Evolutionary conservation across 2,329 filamentous ascomycete genomes (phyloP).

Genomic region (Rosellinia necatrix): DNA sequence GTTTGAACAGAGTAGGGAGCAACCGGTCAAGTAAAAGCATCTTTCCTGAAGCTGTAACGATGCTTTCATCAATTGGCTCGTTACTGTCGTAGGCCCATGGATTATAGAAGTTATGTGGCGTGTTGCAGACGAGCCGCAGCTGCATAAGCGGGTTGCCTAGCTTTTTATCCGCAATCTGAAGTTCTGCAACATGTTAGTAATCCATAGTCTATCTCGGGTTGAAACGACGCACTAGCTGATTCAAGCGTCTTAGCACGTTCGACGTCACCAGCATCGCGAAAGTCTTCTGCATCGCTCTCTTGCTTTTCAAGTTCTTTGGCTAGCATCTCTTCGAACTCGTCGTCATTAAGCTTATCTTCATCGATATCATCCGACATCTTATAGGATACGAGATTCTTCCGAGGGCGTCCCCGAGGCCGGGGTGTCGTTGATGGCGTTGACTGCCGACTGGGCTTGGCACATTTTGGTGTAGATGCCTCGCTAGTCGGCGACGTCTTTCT

Average conservation of each 20-base stretch:
- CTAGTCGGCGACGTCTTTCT: constrained; percentile 44
- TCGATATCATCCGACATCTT: constrained; percentile 63
- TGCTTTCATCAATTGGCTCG: constrained; percentile 71
- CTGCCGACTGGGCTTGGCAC: constrained; percentile 71
- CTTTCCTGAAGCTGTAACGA: constrained; percentile 89
- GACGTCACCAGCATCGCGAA: constrained; percentile 61
- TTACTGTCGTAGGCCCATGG: constrained; percentile 72
- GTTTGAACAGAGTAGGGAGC: constrained; percentile 72
- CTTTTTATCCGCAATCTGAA: constrained; percentile 88
- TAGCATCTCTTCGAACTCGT: constrained; percentile 80
- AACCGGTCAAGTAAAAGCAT: constrained; percentile 93
- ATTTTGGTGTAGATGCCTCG: constrained; percentile 61
- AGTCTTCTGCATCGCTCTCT: constrained; percentile 44
- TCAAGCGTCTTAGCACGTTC: constrained; percentile 71
- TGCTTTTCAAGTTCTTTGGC: constrained; percentile 62
- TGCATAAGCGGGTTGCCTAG: constrained; percentile 93
- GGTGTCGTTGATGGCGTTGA: constrained; percentile 70
- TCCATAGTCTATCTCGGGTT: not conserved
- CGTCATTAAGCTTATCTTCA: constrained; percentile 72
- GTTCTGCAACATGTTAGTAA: constrained; percentile 56
- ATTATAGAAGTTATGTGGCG: constrained; percentile 95
- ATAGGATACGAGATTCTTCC: constrained; percentile 54
- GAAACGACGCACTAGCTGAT: constrained; percentile 68
- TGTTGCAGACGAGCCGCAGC: constrained; percentile 88
- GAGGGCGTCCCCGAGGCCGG: constrained; percentile 52